phyloP scores from a whole-genome alignment of 108 stramenopile genomes.

The Cyclotella atomus region DNA sequence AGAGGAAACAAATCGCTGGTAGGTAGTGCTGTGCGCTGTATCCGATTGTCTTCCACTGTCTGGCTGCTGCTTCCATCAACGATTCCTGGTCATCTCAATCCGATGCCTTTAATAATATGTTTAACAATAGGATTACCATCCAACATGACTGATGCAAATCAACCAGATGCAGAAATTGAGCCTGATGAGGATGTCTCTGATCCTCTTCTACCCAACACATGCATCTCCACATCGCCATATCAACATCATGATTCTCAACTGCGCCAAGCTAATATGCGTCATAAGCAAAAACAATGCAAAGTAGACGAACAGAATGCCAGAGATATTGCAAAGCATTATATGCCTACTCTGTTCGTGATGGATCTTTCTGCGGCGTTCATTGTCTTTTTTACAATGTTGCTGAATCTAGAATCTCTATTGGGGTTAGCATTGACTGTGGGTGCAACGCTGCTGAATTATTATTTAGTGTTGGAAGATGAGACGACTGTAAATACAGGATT shows the following conservation, averaged over 20 bases:
- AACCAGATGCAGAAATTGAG: neutral
- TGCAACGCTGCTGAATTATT: slow-evolving; percentile 46
- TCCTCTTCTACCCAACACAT: slow-evolving; percentile 11
- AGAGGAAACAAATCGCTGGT: no score
- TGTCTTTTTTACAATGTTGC: slow-evolving; percentile 50
- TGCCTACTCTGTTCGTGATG: slow-evolving; percentile 31
- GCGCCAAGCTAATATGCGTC: neutral
- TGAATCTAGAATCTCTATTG: slow-evolving; percentile 57
- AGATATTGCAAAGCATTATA: slow-evolving; percentile 14
- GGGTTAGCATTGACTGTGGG: slow-evolving; percentile 57
- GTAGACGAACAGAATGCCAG: slow-evolving; percentile 10
- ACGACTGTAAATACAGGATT: neutral
- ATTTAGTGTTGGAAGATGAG: slow-evolving; percentile 14
- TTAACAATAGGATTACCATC: neutral
- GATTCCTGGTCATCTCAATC: no score
- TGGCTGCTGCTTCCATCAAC: no score
- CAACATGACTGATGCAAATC: neutral
- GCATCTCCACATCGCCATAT: slow-evolving; percentile 24
- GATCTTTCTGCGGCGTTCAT: slow-evolving; percentile 41
- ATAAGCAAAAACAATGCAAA: slow-evolving; percentile 1
- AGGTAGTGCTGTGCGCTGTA: no score
- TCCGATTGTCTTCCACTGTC: no score
- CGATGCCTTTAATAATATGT: no score
- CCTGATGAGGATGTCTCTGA: slow-evolving; percentile 6
- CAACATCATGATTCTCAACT: slow-evolving; percentile 9